Percentiles rank a stretch among this genome's conserved stretches.
These are phyloP conservation scores for Paxillus involutus DNA, from an alignment of 768 basidiomycete species.

Conservation along the genomic window DNA sequence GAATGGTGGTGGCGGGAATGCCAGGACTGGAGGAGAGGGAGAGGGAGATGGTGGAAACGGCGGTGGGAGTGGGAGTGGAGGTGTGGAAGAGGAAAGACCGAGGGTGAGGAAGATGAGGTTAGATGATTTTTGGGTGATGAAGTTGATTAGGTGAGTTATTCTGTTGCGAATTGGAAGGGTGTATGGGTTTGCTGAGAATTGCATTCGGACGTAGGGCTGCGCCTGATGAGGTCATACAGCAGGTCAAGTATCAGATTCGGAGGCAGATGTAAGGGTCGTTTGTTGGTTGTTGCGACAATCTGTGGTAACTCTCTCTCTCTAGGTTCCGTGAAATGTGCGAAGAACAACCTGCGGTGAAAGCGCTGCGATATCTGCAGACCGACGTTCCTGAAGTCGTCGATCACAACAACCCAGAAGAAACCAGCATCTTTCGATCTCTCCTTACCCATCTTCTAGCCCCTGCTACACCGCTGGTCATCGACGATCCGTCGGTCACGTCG, in stretches of 20 bases:
- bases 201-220: slow-evolving; percentile 45
- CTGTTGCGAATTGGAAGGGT: neutral
- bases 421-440: slow-evolving; percentile 60
- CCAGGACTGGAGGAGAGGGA: slow-evolving; percentile 10
- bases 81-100: slow-evolving; percentile 5
- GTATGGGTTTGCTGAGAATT: neutral
- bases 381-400: slow-evolving; percentile 73
- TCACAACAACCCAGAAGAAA: slow-evolving; percentile 61
- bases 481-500: neutral
- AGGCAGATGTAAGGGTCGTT: slow-evolving; percentile 59
- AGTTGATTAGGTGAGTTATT: slow-evolving; percentile 53
- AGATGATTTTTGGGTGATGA: slow-evolving; percentile 82
- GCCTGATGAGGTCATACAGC: slow-evolving; percentile 61
- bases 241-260: slow-evolving; percentile 62
- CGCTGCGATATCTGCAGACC: slow-evolving; percentile 69
- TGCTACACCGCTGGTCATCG: slow-evolving; percentile 6
- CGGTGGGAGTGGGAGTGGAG: neutral
- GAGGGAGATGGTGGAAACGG: slow-evolving; percentile 8
- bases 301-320: neutral
- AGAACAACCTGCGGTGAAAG: slow-evolving; percentile 54
- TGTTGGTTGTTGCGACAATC: neutral
- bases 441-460: slow-evolving; percentile 62
- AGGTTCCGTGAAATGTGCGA: slow-evolving; percentile 87
- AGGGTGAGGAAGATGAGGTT: slow-evolving; percentile 45
- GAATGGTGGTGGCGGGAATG: neutral